Evolutionary conservation across 345 rosid species (phyloP).

Genomic region (Syzygium aromaticum): DNA sequence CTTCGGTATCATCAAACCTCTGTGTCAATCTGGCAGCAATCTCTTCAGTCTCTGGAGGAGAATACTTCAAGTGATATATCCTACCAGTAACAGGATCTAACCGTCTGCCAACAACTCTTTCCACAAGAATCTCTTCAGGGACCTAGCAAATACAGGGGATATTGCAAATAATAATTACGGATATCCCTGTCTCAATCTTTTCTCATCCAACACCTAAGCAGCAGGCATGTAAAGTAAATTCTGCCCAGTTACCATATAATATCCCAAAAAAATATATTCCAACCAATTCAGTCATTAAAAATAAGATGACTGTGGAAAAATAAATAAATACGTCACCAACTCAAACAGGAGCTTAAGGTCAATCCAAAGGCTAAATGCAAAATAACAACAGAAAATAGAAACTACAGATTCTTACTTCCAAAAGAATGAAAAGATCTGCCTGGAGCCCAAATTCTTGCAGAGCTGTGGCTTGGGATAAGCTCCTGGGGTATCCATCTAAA

Average conservation of each 20-base stretch:
- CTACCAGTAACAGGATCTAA: constrained; percentile 90
- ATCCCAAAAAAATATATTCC: neutral
- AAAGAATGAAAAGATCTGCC: constrained; percentile 81
- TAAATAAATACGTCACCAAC: neutral
- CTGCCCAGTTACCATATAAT: neutral
- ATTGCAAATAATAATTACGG: neutral
- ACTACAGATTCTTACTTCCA: constrained; percentile 47
- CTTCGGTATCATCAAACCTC: constrained; percentile 92
- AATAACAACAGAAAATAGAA: neutral
- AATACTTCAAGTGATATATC: constrained; percentile 86
- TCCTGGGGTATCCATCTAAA: constrained; percentile 95
- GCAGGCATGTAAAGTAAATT: neutral
- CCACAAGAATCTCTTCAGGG: constrained; percentile 79
- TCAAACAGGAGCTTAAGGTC: neutral
- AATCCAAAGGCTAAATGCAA: neutral
- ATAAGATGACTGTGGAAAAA: neutral
- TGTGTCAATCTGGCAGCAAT: constrained; percentile 81
- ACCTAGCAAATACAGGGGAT: constrained; percentile 41
- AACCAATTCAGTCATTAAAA: neutral
- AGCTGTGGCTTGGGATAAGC: constrained; percentile 81
- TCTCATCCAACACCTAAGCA: neutral
- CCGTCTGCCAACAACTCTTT: constrained; percentile 89
- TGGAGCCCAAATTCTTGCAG: constrained; percentile 51
- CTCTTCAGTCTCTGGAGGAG: constrained; percentile 86
- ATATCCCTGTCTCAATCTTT: neutral